These are phyloP conservation scores for Neckera pumila DNA, from an alignment of 225 moss, liverwort and hornwort species.

Conservation along the genomic window DNA sequence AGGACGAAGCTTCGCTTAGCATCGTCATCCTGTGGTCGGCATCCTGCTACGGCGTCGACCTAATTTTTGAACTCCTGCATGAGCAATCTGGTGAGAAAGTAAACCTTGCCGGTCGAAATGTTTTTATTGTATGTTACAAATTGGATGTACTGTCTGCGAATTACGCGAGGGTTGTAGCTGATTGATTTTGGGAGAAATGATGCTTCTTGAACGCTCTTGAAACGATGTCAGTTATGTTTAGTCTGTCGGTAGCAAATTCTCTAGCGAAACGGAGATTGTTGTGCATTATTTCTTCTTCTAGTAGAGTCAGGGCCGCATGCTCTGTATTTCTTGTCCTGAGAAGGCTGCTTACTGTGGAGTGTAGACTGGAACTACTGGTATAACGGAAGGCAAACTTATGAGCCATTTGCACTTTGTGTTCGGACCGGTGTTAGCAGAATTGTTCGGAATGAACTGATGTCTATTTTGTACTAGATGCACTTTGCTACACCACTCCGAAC, in stretches of 20 bases:
- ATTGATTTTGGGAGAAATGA: not conserved
- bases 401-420: not conserved
- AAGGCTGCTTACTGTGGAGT: not conserved
- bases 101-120: not conserved
- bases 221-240: too few species aligned
- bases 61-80: not conserved
- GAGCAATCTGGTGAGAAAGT: not conserved
- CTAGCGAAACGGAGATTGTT: not conserved
- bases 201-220: not conserved
- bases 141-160: not conserved
- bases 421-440: not conserved
- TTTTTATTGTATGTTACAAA: too few species aligned
- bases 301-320: not conserved
- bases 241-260: not conserved
- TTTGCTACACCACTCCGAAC: not conserved
- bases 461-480: not conserved
- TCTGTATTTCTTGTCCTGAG: not conserved
- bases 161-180: not conserved
- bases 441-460: not conserved
- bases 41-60: not conserved
- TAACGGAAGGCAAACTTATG: not conserved
- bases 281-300: not conserved
- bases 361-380: not conserved
- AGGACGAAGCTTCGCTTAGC: not conserved
- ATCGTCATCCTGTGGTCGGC: not conserved